phyloP scores from a whole-genome alignment of 176 grass and related monocot species.

The Cenchrus fungigraminus region DNA sequence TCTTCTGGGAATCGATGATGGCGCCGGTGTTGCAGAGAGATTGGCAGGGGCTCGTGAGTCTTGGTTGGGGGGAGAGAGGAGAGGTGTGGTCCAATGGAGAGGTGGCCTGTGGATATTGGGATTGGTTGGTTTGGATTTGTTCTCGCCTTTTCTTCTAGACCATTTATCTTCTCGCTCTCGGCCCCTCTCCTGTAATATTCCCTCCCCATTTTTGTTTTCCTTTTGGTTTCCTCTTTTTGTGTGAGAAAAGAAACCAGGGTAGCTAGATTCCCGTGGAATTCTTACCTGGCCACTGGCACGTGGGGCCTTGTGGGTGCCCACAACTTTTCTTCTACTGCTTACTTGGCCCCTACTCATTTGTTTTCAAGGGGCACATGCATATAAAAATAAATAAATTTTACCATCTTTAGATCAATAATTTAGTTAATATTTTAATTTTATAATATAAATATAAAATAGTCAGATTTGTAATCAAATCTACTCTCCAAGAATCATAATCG shows the following conservation, averaged over 20 bases:
- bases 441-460: too few relatives aligned
- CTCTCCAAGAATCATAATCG: too few relatives aligned
- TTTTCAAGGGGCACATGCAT: neutral
- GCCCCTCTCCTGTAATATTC: constrained; percentile 50
- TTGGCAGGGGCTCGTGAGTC: constrained; percentile 15
- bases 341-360: neutral
- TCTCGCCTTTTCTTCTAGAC: constrained; percentile 48
- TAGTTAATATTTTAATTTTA: too few relatives aligned
- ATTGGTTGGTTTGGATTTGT: constrained; percentile 60
- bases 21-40: constrained; percentile 37
- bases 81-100: constrained; percentile 50
- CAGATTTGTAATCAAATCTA: too few relatives aligned
- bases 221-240: constrained; percentile 4
- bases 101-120: constrained; percentile 42
- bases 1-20: constrained; percentile 21
- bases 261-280: constrained; percentile 44
- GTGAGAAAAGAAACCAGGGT: constrained; percentile 6
- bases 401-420: too few relatives aligned
- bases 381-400: too few relatives aligned
- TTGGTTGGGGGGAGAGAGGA: constrained; percentile 8
- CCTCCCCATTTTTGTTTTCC: constrained; percentile 6
- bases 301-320: neutral
- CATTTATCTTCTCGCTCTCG: constrained; percentile 47
- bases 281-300: constrained; percentile 11
- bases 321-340: neutral